Evolutionary conservation across 2,329 filamentous ascomycete genomes (phyloP), one percentile per base, ranked within the genome.

Genomic region (Fusarium robinianum): DNA sequence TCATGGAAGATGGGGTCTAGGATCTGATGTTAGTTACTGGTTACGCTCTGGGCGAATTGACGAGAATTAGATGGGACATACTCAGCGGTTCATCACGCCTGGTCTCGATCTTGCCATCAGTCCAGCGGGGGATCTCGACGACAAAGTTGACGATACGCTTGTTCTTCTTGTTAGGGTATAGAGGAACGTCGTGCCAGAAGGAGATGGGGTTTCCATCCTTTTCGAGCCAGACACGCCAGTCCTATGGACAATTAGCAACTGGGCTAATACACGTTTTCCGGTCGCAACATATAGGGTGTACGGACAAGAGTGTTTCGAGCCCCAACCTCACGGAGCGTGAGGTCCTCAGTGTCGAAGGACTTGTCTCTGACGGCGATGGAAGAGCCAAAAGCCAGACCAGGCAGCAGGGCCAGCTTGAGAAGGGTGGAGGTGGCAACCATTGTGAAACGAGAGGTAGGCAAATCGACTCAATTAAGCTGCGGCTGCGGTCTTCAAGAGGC

Each of bases 1-100:
- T 73, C 71, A 19, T 73, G 70, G 21, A 67, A 67, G 40, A 73
- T 69, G 25, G 70, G 71, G 41, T 72, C 68, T 68, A 3, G n/a
- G 0, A n/a, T n/a, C 3, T 3, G 2, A 15, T 5, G 8, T 54
- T 14, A 58, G 46, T 5, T 10, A 8, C 5, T 5, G 1, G 0
- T 17, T 11, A 7, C 5, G 1, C 3, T 1, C 10, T 8, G 5
- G 3, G 16, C 11, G 3, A 4, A 9, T 14, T 32, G 22, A n/a
- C 3, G 11, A 27, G 8, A n/a, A 7, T 12, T 6, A 12, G 14
- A 11, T 18, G n/a, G 3, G 1, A 43, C 61, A 5, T 43, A 71
- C 68, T 72, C 16, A 72, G 44, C 18, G 68, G 69, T 51, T 72
- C 69, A 22, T 64, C 49, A 21, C 70, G 65, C 23, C 63, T 62